Percentiles rank a stretch among this genome's conserved stretches.
phyloP scores from a whole-genome alignment of 2,329 filamentous ascomycete species.

The Epichloe sp. region DNA sequence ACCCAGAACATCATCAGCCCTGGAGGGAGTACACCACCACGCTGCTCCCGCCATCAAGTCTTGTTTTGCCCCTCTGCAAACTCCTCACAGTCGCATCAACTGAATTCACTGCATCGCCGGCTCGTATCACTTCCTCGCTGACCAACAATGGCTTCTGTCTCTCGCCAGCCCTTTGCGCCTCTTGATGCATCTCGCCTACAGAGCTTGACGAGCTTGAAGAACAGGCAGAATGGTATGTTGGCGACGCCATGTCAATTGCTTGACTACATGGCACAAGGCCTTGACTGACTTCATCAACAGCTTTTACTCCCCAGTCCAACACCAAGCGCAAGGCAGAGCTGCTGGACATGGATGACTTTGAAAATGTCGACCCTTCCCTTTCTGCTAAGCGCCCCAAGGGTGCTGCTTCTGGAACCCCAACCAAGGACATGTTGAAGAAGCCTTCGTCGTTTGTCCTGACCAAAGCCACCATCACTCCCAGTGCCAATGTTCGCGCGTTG shows the following conservation, averaged over 20 bases:
- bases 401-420: constrained; percentile 24
- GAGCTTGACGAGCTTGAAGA: constrained; percentile 61
- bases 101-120: neutral
- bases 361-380: constrained; percentile 47
- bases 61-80: too few species aligned
- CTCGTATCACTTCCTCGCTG: neutral
- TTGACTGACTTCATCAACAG: constrained; percentile 16
- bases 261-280: neutral
- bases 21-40: neutral
- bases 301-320: constrained; percentile 25
- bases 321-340: constrained; percentile 47
- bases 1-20: neutral
- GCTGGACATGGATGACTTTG: constrained; percentile 37
- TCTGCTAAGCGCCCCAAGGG: constrained; percentile 49
- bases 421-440: constrained; percentile 39
- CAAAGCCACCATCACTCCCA: constrained; percentile 23
- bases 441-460: constrained; percentile 32
- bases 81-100: too few species aligned
- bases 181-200: constrained; percentile 58
- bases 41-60: too few species aligned
- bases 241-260: neutral
- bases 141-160: constrained; percentile 38
- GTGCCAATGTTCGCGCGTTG: constrained; percentile 18
- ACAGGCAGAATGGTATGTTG: constrained; percentile 59
- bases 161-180: constrained; percentile 63